Evolutionary conservation across 148 eudicot species (phyloP).

Genomic region (Vaccinium corymbosum): DNA sequence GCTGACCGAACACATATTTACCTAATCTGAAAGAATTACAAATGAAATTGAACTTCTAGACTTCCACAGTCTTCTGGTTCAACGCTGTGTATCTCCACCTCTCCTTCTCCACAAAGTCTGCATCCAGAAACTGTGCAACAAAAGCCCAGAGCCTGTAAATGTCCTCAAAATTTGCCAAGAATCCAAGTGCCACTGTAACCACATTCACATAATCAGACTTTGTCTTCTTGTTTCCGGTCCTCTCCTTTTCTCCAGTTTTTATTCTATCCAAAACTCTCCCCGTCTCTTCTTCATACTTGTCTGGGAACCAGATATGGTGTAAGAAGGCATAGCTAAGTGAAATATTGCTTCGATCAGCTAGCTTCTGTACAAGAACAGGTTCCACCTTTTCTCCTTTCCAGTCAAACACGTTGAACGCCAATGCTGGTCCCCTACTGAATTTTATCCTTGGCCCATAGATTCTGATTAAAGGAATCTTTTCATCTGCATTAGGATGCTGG

Average conservation of each 20-base stretch:
- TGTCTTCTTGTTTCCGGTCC: conserved; percentile 26
- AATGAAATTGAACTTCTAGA: conserved; percentile 16
- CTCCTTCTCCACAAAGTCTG: conserved; percentile 99
- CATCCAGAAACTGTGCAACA: conserved; percentile 87
- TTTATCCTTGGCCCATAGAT: conserved; percentile 87
- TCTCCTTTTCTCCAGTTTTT: conserved; percentile 37
- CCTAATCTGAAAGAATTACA: neutral
- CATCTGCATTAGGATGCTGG: conserved; percentile 66
- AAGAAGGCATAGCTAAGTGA: conserved; percentile 64
- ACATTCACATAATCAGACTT: conserved; percentile 41
- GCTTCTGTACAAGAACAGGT: conserved; percentile 85
- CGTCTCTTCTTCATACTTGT: conserved; percentile 53
- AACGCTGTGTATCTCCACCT: conserved; percentile 91
- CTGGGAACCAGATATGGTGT: conserved; percentile 65
- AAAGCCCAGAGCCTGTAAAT: conserved; percentile 84
- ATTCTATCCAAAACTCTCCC: conserved; percentile 36
- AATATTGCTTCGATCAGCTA: conserved; percentile 81
- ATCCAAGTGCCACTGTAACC: conserved; percentile 71
- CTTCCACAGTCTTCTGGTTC: conserved; percentile 60
- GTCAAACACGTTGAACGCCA: conserved; percentile 85
- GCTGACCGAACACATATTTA: neutral
- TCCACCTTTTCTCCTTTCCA: conserved; percentile 92
- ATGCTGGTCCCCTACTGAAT: conserved; percentile 78
- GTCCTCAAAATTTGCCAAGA: conserved; percentile 83
- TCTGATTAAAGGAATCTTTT: conserved; percentile 48